Percentiles rank a stretch among this genome's conserved stretches.
phyloP scores from a whole-genome alignment of 2,329 filamentous ascomycete species.

The Fonsecaea multimorphosa region DNA sequence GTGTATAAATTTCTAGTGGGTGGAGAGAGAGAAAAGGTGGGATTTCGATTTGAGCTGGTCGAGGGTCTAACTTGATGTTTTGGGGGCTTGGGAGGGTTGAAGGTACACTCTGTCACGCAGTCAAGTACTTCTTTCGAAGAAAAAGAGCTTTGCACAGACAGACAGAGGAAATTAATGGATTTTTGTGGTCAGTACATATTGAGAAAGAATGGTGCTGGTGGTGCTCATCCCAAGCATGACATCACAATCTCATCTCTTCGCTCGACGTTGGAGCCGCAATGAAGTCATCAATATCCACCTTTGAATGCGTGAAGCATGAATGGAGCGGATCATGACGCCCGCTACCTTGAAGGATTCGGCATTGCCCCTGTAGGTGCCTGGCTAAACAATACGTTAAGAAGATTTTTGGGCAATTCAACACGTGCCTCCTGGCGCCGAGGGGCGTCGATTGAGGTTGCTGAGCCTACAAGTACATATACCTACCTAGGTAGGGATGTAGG shows the following conservation, averaged over 20 bases:
- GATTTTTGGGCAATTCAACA: not conserved
- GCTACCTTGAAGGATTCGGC: not conserved
- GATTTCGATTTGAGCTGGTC: no score
- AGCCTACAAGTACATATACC: not conserved
- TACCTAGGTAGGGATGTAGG: no score
- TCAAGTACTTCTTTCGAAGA: no score
- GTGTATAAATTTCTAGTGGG: not conserved
- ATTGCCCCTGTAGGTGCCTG: not conserved
- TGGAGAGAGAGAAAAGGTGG: no score
- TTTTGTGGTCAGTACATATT: not conserved
- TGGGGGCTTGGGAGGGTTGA: no score
- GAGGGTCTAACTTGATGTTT: no score
- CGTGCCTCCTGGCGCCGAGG: not conserved
- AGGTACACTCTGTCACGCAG: no score
- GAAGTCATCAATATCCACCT: constrained; percentile 23
- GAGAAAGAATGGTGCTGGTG: not conserved
- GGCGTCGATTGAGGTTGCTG: not conserved
- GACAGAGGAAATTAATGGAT: not conserved
- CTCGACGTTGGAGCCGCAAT: not conserved
- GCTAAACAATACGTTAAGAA: not conserved
- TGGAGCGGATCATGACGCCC: constrained; percentile 7
- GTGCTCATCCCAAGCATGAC: constrained; percentile 6
- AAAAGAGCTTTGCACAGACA: not conserved
- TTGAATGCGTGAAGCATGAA: not conserved
- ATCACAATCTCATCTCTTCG: constrained; percentile 14